Evolutionary conservation across 164 flowering plant species (phyloP), one percentile per base, ranked within the genome.

Genomic region (Taxillus chinensis): DNA sequence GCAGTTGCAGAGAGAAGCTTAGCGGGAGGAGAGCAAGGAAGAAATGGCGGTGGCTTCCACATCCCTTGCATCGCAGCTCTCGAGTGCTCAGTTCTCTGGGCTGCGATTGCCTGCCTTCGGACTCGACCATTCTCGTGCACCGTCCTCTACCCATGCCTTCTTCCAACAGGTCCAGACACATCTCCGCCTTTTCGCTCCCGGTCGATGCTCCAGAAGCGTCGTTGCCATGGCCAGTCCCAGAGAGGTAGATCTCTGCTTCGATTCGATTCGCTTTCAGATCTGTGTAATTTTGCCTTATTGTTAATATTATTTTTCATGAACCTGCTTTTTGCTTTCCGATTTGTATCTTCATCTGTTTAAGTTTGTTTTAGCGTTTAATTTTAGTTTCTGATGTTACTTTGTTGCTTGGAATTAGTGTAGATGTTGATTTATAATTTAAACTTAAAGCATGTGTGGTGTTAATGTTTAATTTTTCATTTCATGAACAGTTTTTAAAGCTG

Each of bases 141-240:
- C 57, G 40, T 64, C 76, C 0, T 60, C 74, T 45, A 39, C 81
- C 8, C 77, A 70, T 16, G 66, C 80, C 17, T 70, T 82, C 67
- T 68, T 78, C 60, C 75, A 68, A 12, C 78, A 68, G 54, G 62
- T 75, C 69, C 67, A 73, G 50, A 75, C 89, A 40, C 77, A 73
- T 48, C 74, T 85, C 63, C 82, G 79, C 12, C 51, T 82, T 67
- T 73, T 89, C 50, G 63, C 82, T 37, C 59, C 78, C 57, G 64
- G 65, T 13, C 72, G 70, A 5, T 72, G 72, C 46, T 70, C 73
- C 59, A 67, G 74, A 71, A 71, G 80, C 37, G 83, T 77, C 48
- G 87, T 80, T 45, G 60, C 96, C 64, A 92, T 92, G 98, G 95
- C 93, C 45, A 93, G 88, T 66, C 66, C 95, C 11, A 91, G 93